Percentiles rank a stretch among this genome's conserved stretches.
Conservation (phyloP, 148 eudicot genomes). For the Silene conica region DNA sequence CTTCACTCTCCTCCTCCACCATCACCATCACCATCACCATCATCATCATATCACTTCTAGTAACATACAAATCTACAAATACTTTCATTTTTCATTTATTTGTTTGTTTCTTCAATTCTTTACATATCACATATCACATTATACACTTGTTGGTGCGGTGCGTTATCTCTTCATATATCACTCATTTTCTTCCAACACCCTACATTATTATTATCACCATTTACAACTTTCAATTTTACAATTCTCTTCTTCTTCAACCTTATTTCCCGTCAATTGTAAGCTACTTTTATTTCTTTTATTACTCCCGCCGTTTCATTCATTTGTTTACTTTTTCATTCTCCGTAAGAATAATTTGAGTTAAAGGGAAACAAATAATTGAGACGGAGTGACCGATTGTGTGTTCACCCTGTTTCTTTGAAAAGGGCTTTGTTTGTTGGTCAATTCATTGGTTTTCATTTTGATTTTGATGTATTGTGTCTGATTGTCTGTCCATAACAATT, state of each 20-base stretch:
- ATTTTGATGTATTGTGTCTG: too few species aligned
- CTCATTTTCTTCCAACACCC: not conserved
- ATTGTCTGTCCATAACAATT: too few species aligned
- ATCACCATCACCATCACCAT: not conserved
- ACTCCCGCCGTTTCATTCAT: not conserved
- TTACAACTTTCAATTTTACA: too few species aligned
- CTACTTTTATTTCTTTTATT: not conserved
- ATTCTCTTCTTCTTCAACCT: not conserved
- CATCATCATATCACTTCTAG: not conserved
- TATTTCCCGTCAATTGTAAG: not conserved
- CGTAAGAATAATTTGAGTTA: too few species aligned
- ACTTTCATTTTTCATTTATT: not conserved
- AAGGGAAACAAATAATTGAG: too few species aligned
- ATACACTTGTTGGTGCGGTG: not conserved
- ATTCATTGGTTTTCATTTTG: too few species aligned
- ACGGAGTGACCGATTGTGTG: too few species aligned
- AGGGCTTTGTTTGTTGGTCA: too few species aligned
- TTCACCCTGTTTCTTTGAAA: too few species aligned
- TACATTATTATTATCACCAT: too few species aligned
- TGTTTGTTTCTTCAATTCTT: too few species aligned
- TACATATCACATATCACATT: not conserved
- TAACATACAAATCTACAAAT: not conserved
- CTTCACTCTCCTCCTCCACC: constrained; percentile 6
- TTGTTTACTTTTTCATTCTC: too few species aligned
- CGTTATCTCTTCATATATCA: not conserved